Evolutionary conservation across 495 filamentous ascomycete species (phyloP).

Genomic region (Neurospora sp.): DNA sequence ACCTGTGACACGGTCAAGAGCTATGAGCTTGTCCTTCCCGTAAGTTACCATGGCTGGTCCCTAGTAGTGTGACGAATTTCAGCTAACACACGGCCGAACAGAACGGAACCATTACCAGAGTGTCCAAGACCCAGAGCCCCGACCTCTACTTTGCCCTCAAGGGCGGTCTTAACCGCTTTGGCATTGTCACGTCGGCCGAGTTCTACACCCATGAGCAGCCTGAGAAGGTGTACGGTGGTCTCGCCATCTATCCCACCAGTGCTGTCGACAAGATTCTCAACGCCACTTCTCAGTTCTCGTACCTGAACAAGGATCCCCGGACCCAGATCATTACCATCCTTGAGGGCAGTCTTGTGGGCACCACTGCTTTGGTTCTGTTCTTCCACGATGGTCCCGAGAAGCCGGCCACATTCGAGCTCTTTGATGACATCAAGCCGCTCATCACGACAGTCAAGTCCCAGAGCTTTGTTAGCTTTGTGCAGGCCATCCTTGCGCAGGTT

Average conservation of each 20-base stretch:
- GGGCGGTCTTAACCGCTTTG: conserved; percentile 41
- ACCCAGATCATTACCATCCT: conserved; percentile 45
- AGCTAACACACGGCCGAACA: not conserved
- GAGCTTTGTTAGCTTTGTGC: conserved; percentile 38
- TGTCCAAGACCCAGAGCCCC: conserved; percentile 19
- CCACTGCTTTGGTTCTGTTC: conserved; percentile 42
- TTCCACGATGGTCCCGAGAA: conserved; percentile 53
- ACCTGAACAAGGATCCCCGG: conserved; percentile 28
- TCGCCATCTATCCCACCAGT: conserved; percentile 31
- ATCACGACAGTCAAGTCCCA: conserved; percentile 39
- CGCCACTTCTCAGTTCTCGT: conserved; percentile 41
- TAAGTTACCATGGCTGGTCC: not conserved
- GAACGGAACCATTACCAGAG: conserved; percentile 17
- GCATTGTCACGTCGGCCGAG: conserved; percentile 42
- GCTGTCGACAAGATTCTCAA: conserved; percentile 33
- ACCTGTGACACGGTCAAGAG: conserved; percentile 15
- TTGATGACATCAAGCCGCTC: conserved; percentile 39
- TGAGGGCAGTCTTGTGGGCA: conserved; percentile 32
- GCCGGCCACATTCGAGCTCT: conserved; percentile 44
- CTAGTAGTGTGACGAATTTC: not conserved
- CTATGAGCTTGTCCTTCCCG: conserved; percentile 16
- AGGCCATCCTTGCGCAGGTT: conserved; percentile 9
- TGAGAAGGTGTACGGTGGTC: conserved; percentile 21
- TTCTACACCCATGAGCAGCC: conserved; percentile 33
- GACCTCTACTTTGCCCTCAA: conserved; percentile 50